Conservation (phyloP, 352 stramenopile species). For the Globisporangium irregulare region DNA sequence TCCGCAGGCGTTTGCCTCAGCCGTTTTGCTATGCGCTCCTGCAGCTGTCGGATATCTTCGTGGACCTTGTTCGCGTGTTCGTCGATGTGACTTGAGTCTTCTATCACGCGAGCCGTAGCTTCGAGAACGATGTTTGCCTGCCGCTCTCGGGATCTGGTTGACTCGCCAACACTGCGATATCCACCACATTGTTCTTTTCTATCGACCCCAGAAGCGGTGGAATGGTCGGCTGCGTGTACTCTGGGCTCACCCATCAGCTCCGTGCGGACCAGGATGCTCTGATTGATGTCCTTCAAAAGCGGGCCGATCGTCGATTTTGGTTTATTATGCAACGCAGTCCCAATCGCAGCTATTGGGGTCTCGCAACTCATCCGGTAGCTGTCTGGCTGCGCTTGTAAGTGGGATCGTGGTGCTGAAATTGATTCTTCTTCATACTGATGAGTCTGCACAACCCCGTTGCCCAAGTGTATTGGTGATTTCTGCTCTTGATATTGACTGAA, state of each 20-base stretch:
- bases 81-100: slow-evolving; percentile 38
- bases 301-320: slow-evolving; percentile 6
- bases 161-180: not conserved
- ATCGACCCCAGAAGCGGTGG: not conserved
- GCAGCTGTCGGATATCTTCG: slow-evolving; percentile 66
- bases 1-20: slow-evolving; percentile 39
- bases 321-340: not conserved
- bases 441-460: not conserved
- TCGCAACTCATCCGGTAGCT: not conserved
- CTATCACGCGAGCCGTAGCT: slow-evolving; percentile 7
- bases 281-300: slow-evolving; percentile 12
- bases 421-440: not conserved
- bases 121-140: no score
- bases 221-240: not conserved
- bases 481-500: not conserved
- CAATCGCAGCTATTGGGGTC: not conserved
- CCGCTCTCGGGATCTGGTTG: no score
- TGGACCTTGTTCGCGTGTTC: slow-evolving; percentile 63
- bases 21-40: slow-evolving; percentile 59
- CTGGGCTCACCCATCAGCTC: not conserved
- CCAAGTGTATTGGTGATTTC: not conserved
- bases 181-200: not conserved
- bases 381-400: not conserved
- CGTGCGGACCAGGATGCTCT: slow-evolving; percentile 11
- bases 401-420: not conserved